phyloP scores from a whole-genome alignment of 768 basidiomycete species.

The Termitomyces titanicus region DNA sequence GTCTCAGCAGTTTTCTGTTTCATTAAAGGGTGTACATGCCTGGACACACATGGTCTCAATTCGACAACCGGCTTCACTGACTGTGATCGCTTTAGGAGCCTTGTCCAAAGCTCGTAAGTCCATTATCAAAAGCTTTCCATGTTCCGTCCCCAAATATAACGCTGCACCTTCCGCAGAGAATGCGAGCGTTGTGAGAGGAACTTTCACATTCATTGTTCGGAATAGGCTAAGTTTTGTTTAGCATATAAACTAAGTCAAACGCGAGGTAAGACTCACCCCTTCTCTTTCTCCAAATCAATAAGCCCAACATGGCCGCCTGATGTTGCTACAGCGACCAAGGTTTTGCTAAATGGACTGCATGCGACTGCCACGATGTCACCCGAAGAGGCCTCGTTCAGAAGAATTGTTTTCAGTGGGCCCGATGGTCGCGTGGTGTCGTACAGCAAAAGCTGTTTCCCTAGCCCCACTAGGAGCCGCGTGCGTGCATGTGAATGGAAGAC shows the following conservation, averaged over 20 bases:
- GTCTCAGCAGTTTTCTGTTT: background rate
- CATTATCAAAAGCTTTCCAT: constrained; percentile 58
- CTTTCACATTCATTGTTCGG: constrained; percentile 52
- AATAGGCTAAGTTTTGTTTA: constrained; percentile 42
- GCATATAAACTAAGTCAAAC: background rate
- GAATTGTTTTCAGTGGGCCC: constrained; percentile 48
- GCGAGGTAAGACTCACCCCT: constrained; percentile 41
- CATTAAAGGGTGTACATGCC: constrained; percentile 29
- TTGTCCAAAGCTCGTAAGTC: constrained; percentile 67
- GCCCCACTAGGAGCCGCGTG: constrained; percentile 54
- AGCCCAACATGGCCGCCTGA: constrained; percentile 51
- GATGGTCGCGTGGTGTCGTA: constrained; percentile 63
- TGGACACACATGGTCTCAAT: constrained; percentile 57
- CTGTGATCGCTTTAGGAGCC: constrained; percentile 48
- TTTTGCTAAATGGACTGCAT: constrained; percentile 76
- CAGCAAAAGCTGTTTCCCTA: constrained; percentile 49
- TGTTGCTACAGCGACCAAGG: constrained; percentile 57
- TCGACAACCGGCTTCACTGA: constrained; percentile 44
- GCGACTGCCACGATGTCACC: constrained; percentile 55
- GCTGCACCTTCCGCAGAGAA: constrained; percentile 71
- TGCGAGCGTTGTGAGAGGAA: constrained; percentile 51
- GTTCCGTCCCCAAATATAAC: constrained; percentile 62
- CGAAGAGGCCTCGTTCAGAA: constrained; percentile 36
- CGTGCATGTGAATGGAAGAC: constrained; percentile 62
- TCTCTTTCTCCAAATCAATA: constrained; percentile 74